Evolutionary conservation across 1,139 yeast species (phyloP).

Genomic region (Pneumocystis carinii): DNA sequence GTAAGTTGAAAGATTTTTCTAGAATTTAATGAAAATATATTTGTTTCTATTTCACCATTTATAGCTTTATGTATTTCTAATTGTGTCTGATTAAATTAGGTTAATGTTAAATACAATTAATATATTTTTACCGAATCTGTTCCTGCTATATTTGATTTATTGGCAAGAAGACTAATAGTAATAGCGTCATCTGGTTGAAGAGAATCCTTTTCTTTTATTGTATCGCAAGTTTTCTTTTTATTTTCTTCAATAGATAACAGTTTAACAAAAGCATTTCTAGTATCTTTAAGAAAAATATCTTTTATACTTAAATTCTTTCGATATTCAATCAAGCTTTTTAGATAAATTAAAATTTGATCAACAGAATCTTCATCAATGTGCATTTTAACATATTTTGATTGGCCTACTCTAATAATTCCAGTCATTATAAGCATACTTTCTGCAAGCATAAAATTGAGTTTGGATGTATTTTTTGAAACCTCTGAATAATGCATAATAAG

Average conservation of each 20-base stretch:
- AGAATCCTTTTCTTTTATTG: constrained; percentile 51
- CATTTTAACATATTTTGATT: constrained; percentile 56
- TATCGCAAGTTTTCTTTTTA: constrained; percentile 43
- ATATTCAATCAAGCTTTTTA: constrained; percentile 60
- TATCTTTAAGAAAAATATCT: constrained; percentile 70
- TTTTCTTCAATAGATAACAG: constrained; percentile 40
- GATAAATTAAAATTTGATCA: constrained; percentile 76
- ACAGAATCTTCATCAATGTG: constrained; percentile 90
- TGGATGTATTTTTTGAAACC: constrained; percentile 35
- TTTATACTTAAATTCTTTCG: constrained; percentile 37
- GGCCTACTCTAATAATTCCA: constrained; percentile 79
- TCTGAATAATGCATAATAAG: constrained; percentile 64
- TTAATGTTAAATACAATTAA: background rate
- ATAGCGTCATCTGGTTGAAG: constrained; percentile 75
- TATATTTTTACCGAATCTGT: background rate
- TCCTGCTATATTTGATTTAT: constrained; percentile 20
- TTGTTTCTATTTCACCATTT: constrained; percentile 35
- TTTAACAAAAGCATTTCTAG: constrained; percentile 63
- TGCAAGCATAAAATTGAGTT: constrained; percentile 74
- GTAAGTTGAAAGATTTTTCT: constrained; percentile 84
- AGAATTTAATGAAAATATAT: constrained; percentile 58
- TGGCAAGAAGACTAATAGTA: constrained; percentile 66
- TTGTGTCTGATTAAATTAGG: constrained; percentile 21
- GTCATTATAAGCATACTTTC: constrained; percentile 90
- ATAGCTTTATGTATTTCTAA: constrained; percentile 32